Evolutionary conservation across 306 rosid genomes (phyloP).

Genomic region (Lathyrus oleraceus): DNA sequence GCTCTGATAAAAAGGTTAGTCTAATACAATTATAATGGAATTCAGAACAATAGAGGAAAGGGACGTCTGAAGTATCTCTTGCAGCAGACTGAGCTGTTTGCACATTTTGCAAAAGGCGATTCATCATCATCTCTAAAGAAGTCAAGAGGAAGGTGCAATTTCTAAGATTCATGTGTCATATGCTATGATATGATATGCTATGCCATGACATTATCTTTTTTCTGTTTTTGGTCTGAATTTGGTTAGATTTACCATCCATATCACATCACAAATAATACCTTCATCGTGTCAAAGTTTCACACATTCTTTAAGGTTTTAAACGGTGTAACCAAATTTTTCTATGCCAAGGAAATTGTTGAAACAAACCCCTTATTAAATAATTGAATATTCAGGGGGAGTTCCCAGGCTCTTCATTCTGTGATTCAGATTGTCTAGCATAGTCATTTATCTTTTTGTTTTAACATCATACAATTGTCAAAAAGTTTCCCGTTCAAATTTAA

Average conservation of each 20-base stretch:
- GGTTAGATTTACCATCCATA: background rate
- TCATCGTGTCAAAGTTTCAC: background rate
- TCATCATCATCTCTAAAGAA: constrained; percentile 77
- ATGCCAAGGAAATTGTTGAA: constrained; percentile 14
- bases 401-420: background rate
- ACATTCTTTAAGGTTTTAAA: background rate
- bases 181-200: background rate
- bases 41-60: constrained; percentile 82
- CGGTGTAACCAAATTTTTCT: background rate
- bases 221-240: background rate
- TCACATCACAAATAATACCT: background rate
- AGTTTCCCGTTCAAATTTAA: background rate
- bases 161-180: background rate
- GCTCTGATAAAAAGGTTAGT: background rate
- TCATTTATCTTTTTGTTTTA: constrained; percentile 2
- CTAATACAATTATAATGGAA: constrained; percentile 6
- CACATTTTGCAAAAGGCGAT: constrained; percentile 96
- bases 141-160: constrained; percentile 68
- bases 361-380: background rate
- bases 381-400: background rate
- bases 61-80: constrained; percentile 94
- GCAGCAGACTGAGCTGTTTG: constrained; percentile 94
- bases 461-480: background rate
- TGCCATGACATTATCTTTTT: background rate
- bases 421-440: constrained; percentile 3